Evolutionary conservation across 2,329 filamentous ascomycete genomes (phyloP).

Genomic region (Colletotrichum theobromicola): DNA sequence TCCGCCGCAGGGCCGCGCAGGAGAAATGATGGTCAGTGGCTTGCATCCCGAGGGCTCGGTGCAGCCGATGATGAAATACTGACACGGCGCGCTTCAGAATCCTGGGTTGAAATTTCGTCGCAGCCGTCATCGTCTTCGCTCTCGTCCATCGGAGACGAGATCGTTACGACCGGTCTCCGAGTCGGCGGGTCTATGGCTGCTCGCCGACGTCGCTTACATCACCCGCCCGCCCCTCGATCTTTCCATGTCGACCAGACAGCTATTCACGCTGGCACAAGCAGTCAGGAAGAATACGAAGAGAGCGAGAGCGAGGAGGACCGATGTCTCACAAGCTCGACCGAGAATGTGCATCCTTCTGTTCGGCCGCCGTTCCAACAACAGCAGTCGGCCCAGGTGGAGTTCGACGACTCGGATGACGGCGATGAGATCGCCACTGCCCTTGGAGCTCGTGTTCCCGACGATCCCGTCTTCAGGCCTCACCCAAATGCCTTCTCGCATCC

Average conservation of each 20-base stretch:
- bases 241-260: constrained; percentile 45
- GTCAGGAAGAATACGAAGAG: constrained; percentile 94
- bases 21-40: constrained; percentile 23
- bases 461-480: constrained; percentile 76
- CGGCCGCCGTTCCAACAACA: constrained; percentile 32
- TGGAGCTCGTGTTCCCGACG: constrained; percentile 59
- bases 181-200: constrained; percentile 71
- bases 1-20: constrained; percentile 17
- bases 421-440: constrained; percentile 86
- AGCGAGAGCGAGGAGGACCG: constrained; percentile 89
- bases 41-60: constrained; percentile 22
- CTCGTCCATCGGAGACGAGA: constrained; percentile 85
- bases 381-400: constrained; percentile 42
- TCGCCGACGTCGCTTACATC: constrained; percentile 58
- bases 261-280: constrained; percentile 63
- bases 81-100: constrained; percentile 63
- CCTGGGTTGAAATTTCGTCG: constrained; percentile 94
- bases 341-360: constrained; percentile 46
- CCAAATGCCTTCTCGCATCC: constrained; percentile 93
- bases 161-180: constrained; percentile 85
- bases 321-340: constrained; percentile 63
- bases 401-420: constrained; percentile 55
- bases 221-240: constrained; percentile 32
- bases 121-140: constrained; percentile 93
- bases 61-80: neutral